These are phyloP conservation scores for Xylariaceae sp. DNA, from an alignment of 2,329 filamentous ascomycete species.

Conservation along the genomic window DNA sequence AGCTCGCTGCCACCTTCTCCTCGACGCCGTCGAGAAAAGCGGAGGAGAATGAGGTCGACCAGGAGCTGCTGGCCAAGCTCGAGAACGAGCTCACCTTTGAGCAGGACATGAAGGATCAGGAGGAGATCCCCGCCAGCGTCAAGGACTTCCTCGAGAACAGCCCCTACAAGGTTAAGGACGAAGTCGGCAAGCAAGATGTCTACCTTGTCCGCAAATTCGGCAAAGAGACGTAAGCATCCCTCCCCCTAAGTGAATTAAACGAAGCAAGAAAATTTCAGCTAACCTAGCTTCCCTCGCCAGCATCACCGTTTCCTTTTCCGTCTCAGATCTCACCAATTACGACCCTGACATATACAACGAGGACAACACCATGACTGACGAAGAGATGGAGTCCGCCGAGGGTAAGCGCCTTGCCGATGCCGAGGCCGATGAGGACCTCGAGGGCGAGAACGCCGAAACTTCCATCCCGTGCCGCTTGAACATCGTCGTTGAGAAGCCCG, in stretches of 20 bases:
- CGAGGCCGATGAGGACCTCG: constrained; percentile 51
- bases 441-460: constrained; percentile 42
- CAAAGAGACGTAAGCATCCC: constrained; percentile 69
- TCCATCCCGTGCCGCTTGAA: constrained; percentile 77
- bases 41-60: constrained; percentile 52
- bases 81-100: constrained; percentile 79
- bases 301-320: constrained; percentile 77
- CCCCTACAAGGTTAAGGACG: constrained; percentile 77
- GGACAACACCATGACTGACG: constrained; percentile 46
- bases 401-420: constrained; percentile 47
- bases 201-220: constrained; percentile 75
- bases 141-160: constrained; percentile 85
- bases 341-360: constrained; percentile 56
- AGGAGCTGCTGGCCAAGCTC: constrained; percentile 81
- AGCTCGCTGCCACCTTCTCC: constrained; percentile 46
- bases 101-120: constrained; percentile 67
- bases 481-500: constrained; percentile 82
- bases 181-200: constrained; percentile 80
- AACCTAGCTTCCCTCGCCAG: constrained; percentile 35
- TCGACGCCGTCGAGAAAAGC: constrained; percentile 41
- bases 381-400: constrained; percentile 41
- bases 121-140: constrained; percentile 68
- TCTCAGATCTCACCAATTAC: constrained; percentile 70
- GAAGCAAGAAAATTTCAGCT: constrained; percentile 18
- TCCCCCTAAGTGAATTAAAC: not conserved